phyloP scores from a whole-genome alignment of 140 eudicot genomes.

The Stevia rebaudiana region DNA sequence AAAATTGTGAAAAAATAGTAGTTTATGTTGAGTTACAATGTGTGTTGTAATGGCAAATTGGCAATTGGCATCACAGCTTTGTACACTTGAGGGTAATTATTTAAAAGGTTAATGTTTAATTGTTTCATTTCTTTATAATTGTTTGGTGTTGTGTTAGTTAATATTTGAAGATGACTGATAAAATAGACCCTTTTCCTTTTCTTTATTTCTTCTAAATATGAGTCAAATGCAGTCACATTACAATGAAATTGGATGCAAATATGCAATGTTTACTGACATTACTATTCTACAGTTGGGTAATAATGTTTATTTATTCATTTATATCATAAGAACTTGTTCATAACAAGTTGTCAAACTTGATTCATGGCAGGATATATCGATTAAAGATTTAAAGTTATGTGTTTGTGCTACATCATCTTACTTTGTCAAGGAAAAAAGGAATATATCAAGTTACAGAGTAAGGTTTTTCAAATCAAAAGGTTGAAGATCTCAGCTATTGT shows the following conservation, averaged over 20 bases:
- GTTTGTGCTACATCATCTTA: neutral
- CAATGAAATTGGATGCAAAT: neutral
- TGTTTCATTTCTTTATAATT: neutral
- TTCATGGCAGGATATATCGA: neutral
- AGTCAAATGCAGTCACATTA: neutral
- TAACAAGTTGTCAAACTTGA: neutral
- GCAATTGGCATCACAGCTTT: conserved; percentile 30
- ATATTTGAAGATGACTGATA: neutral
- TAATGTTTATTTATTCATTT: neutral
- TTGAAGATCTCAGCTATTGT: neutral
- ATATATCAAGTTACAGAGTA: neutral
- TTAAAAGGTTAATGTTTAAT: conserved; percentile 16
- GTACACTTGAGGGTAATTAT: conserved; percentile 34
- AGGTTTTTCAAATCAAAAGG: neutral
- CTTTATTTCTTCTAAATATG: too few species aligned
- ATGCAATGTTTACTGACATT: neutral
- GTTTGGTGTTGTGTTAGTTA: conserved; percentile 12
- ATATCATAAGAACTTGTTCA: neutral
- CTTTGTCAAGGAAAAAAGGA: neutral
- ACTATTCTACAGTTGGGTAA: neutral
- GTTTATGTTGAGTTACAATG: conserved; percentile 33
- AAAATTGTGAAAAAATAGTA: conserved; percentile 15
- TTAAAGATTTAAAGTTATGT: too few species aligned
- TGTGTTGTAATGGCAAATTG: conserved; percentile 34
- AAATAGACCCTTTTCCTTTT: too few species aligned